phyloP scores from a whole-genome alignment of 495 filamentous ascomycete genomes.

The Penicillium verhagenii region DNA sequence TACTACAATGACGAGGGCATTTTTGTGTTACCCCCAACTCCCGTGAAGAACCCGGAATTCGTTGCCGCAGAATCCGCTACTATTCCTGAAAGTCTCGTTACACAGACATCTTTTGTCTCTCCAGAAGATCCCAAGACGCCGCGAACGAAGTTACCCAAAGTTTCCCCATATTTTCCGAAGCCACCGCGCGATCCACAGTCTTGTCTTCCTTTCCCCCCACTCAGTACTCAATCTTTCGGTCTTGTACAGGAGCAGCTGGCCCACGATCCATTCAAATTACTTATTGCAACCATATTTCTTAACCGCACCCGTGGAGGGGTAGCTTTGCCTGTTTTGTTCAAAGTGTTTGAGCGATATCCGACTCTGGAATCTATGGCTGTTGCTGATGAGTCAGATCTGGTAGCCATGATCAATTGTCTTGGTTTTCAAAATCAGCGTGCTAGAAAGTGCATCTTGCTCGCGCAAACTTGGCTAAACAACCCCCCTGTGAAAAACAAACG shows the following conservation, averaged over 20 bases:
- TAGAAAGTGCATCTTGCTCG: conserved; percentile 62
- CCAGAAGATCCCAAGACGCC: conserved; percentile 12
- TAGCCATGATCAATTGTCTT: conserved; percentile 64
- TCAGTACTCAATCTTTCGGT: conserved; percentile 63
- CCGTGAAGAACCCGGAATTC: background rate
- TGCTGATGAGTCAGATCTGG: conserved; percentile 57
- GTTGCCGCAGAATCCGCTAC: background rate
- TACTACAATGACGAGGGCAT: conserved; percentile 5
- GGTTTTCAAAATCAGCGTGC: conserved; percentile 70
- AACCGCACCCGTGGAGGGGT: conserved; percentile 73
- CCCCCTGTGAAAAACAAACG: conserved; percentile 60
- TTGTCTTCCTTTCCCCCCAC: conserved; percentile 68
- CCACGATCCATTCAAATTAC: conserved; percentile 65
- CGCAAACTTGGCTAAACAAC: conserved; percentile 64
- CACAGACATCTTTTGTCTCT: background rate
- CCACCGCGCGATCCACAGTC: conserved; percentile 51
- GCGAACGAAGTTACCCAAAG: conserved; percentile 28
- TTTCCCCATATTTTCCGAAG: conserved; percentile 49
- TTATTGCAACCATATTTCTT: conserved; percentile 77
- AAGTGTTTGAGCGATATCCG: conserved; percentile 66
- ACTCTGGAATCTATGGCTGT: conserved; percentile 61
- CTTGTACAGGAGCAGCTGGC: conserved; percentile 81
- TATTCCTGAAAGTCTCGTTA: conserved; percentile 7
- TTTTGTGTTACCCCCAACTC: background rate
- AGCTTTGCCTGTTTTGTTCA: conserved; percentile 75